Evolutionary conservation across 768 basidiomycete genomes (phyloP).

Genomic region (Ephemerocybe angulata): DNA sequence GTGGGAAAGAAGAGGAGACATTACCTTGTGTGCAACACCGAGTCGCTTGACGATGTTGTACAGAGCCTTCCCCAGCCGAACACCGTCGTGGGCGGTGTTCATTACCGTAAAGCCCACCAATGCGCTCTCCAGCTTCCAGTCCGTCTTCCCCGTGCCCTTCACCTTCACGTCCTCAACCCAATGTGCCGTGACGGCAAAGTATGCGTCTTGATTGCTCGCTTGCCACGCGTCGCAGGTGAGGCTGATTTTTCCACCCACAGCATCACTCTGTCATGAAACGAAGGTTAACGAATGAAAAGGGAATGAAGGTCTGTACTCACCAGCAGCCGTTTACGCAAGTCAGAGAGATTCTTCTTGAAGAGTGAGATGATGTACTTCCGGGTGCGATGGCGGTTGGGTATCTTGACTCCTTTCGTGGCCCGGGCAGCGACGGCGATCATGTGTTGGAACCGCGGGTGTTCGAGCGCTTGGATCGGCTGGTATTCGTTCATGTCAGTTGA

Average conservation of each 20-base stretch:
- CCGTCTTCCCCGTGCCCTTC: too few relatives aligned
- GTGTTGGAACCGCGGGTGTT: conserved; percentile 32
- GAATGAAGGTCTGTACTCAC: too few relatives aligned
- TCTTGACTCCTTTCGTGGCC: conserved; percentile 32
- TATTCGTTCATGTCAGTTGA: too few relatives aligned
- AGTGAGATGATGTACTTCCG: conserved; percentile 25
- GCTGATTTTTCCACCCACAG: too few relatives aligned
- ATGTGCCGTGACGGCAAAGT: too few relatives aligned
- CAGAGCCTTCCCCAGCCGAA: conserved; percentile 32
- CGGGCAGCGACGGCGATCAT: conserved; percentile 36
- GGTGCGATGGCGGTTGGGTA: conserved; percentile 27
- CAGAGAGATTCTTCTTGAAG: conserved; percentile 22
- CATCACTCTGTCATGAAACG: too few relatives aligned
- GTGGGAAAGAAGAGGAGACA: too few relatives aligned
- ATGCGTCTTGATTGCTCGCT: too few relatives aligned
- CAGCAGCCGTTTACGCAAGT: conserved; percentile 10
- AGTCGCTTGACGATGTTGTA: conserved; percentile 29
- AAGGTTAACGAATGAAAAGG: too few relatives aligned
- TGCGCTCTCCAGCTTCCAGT: conserved; percentile 27
- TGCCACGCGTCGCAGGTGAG: conserved; percentile 40
- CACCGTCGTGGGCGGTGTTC: conserved; percentile 37
- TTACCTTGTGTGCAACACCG: conserved; percentile 28
- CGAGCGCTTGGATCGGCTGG: conserved; percentile 32
- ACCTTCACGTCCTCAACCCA: too few relatives aligned
- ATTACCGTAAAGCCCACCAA: conserved; percentile 34